Percentiles rank a stretch among this genome's conserved stretches.
Conservation (phyloP, 306 rosid species). For the Lithocarpus polystachyus region DNA sequence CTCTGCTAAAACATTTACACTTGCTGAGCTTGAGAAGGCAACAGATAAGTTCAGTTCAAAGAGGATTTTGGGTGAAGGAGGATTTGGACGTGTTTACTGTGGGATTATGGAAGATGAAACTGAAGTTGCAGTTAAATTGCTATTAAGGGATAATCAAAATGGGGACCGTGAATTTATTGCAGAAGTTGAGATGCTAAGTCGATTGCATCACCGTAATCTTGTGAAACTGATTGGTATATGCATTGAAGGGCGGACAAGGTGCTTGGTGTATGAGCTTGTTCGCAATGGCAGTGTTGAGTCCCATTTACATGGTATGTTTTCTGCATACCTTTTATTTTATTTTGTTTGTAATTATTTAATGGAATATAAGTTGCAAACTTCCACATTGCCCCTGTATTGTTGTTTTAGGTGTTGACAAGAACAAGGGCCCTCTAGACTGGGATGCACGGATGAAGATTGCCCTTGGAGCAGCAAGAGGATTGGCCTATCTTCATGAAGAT, state of each 20-base stretch:
- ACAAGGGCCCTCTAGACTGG: conserved; percentile 78
- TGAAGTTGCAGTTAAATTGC: conserved; percentile 90
- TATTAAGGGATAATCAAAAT: conserved; percentile 67
- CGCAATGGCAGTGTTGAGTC: conserved; percentile 96
- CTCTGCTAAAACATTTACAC: conserved; percentile 74
- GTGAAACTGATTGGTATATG: conserved; percentile 94
- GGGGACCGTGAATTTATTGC: conserved; percentile 80
- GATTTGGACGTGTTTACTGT: conserved; percentile 87
- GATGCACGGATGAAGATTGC: conserved; percentile 90
- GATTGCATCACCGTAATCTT: conserved; percentile 97
- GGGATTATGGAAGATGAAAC: conserved; percentile 80
- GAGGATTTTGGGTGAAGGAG: conserved; percentile 91
- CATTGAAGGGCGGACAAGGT: conserved; percentile 71
- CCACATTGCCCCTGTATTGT: conserved; percentile 9
- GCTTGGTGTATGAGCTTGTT: conserved; percentile 90
- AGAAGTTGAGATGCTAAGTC: conserved; percentile 91
- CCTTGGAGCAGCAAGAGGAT: conserved; percentile 96
- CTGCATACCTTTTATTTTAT: conserved; percentile 21
- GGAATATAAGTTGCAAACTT: neutral
- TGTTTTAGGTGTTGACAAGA: conserved; percentile 69
- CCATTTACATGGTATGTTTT: conserved; percentile 83
- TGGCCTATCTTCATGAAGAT: conserved; percentile 97
- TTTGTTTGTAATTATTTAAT: neutral
- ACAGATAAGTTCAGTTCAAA: conserved; percentile 73
- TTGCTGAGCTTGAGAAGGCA: conserved; percentile 84